Base-by-base conservation (phyloP, 768 basidiomycete species). In the Lepiota venenata region DNA sequence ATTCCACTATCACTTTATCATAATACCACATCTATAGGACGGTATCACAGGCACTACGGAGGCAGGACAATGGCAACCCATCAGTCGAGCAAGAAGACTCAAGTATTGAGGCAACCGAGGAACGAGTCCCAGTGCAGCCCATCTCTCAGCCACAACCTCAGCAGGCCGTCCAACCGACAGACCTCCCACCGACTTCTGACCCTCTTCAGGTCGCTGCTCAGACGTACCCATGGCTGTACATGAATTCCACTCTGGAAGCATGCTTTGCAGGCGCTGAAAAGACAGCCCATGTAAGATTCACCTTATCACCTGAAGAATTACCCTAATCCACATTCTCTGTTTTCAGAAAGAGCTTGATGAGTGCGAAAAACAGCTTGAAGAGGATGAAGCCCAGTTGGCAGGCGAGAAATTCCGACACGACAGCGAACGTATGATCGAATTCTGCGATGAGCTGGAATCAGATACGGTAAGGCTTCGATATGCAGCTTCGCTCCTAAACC, bases 141-240 rank as follows among this genome's bases (percentile, higher is more conserved):
- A 8, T 29, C 27, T 29, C 27, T 29, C 52, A 9, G 22, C 55
- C 21, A 15, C 40, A 16, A 43, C 62, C 27, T 21, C 58, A 18
- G 50, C 60, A 11, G 32, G 32, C 29, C 25, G 50, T 36, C 22
- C 41, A 25, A 44, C 41, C 29, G 49, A 54, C 32, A 54, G 63
- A 49, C 48, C 59, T n/a, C 61, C 68, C n/a, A 43, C 62, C n/a
- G 9, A 66, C 66, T 4, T 61, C 70, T 20, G 75, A 79, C 52
- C 58, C 75, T 12, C 63, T 81, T 11, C 76, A 81, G 58, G 62
- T 78, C 4, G 79, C 77, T 1, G 79, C 81, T 11, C 80, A 82
- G 53, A 64, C 73, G 15, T 80, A 82, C 56, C 77, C 83, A 56
- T 85, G 83, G 84, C 54, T 77, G 25, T 80, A 78, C 58, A 85